Evolutionary conservation across 2,329 filamentous ascomycete genomes (phyloP), one percentile per base, ranked within the genome.

Genomic region (Fusarium lyarnte): DNA sequence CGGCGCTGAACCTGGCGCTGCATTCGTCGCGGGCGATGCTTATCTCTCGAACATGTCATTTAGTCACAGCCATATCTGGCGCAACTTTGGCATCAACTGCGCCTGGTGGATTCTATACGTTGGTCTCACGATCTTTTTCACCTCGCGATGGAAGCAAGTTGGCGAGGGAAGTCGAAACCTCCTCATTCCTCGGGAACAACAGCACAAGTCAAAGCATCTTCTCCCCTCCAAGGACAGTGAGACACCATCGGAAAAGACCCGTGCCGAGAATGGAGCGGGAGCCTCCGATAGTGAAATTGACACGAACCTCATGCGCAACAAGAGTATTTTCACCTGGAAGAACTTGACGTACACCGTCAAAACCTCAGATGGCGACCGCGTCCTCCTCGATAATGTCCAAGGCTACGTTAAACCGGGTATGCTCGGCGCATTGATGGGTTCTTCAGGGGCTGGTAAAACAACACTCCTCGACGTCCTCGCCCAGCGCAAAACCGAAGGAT

Each of bases 401-500:
- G 94, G 94, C 6, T 97, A 92, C 88, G 92, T 95, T 53, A 93
- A 94, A 79, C 93, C 93, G 1, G 93, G 93, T 42, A 94, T 91
- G 71, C 82, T 94, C 27, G 93, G 91, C 7, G 93, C 92, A 6
- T 84, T 95, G 25, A 93, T 95, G 93, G 91, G 93, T 76, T 89
- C 92, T 3, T 93, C 91, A 19, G 93, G 93, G 70, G 94, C 94
- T 14, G 94, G 94, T 42, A 97, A 97, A 82, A 97, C 94, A 0
- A 96, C 94, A 0, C 87, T 97, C 3, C 85, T 97, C 8, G 94
- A 96, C 78, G 92, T 94, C 4, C 86, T 97, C 27, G 94, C 94
- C 5, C 93, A 92, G 69, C 89, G 93, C 70, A 92, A 93, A 61
- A 94, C 92, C 1, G 93, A 93, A 82, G 93, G 93, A 74, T 90